Percentiles rank a stretch among this genome's conserved stretches.
phyloP scores from a whole-genome alignment of 805 yeast genomes.

The Priceomyces haplophilus region DNA sequence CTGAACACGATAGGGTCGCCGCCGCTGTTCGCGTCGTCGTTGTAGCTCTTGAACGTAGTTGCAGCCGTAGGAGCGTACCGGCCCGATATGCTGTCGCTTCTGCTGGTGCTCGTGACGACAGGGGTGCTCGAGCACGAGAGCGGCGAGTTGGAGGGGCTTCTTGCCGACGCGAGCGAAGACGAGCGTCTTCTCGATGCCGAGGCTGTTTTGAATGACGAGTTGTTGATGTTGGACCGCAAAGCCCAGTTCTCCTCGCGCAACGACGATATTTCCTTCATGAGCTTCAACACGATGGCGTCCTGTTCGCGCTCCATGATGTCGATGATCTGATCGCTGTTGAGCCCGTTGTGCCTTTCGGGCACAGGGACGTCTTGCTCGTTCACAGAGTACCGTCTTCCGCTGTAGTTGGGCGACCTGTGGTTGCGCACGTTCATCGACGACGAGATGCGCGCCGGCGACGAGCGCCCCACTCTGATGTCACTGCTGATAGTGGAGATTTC shows the following conservation, averaged over 20 bases:
- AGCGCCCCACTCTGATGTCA: slow-evolving; percentile 12
- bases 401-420: slow-evolving; percentile 7
- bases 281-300: slow-evolving; percentile 66
- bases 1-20: neutral
- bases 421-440: slow-evolving; percentile 7
- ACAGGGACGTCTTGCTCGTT: slow-evolving; percentile 4
- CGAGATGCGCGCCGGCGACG: slow-evolving; percentile 4
- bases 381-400: slow-evolving; percentile 5
- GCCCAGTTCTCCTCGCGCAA: slow-evolving; percentile 38
- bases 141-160: neutral
- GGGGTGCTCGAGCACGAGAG: neutral
- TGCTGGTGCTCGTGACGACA: neutral
- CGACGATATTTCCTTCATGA: slow-evolving; percentile 58
- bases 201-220: neutral
- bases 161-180: neutral
- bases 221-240: neutral
- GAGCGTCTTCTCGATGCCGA: neutral
- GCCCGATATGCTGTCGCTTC: neutral
- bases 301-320: slow-evolving; percentile 71
- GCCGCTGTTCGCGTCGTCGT: neutral
- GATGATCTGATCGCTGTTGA: slow-evolving; percentile 47
- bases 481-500: slow-evolving; percentile 11
- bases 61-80: neutral
- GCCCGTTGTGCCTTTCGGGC: slow-evolving; percentile 7
- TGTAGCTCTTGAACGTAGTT: neutral